Evolutionary conservation across 2,329 filamentous ascomycete species (phyloP).

Genomic region (Sclerotiophoma versabilis): DNA sequence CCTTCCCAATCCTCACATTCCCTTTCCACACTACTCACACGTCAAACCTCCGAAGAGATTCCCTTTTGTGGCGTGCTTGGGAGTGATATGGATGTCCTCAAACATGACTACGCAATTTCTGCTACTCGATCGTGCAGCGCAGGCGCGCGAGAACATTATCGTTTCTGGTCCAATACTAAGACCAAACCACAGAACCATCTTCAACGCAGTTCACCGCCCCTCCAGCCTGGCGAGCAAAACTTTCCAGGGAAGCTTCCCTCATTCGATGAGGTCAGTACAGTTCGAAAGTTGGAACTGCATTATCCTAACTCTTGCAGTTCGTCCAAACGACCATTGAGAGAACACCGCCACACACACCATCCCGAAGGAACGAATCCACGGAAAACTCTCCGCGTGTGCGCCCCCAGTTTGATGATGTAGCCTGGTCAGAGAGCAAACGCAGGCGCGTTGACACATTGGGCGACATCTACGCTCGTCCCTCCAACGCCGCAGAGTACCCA

Average conservation of each 20-base stretch:
- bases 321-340: constrained; percentile 38
- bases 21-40: not conserved
- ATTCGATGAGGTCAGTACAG: constrained; percentile 37
- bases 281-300: too few species aligned
- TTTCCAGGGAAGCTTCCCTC: constrained; percentile 38
- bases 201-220: constrained; percentile 42
- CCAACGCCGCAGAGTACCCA: constrained; percentile 24
- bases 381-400: constrained; percentile 38
- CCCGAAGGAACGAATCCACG: constrained; percentile 33
- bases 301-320: constrained; percentile 30
- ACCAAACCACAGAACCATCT: constrained; percentile 32
- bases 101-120: not conserved
- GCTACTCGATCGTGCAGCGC: not conserved
- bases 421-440: constrained; percentile 37
- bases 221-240: constrained; percentile 42
- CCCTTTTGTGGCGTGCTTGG: not conserved
- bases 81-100: not conserved
- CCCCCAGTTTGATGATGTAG: constrained; percentile 40
- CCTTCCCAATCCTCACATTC: not conserved
- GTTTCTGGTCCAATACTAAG: constrained; percentile 9
- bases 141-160: not conserved
- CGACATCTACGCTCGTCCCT: constrained; percentile 29
- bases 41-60: not conserved
- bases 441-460: constrained; percentile 38
- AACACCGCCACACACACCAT: constrained; percentile 45